Conservation (phyloP, 768 basidiomycete species). For the Calocera viscosa region DNA sequence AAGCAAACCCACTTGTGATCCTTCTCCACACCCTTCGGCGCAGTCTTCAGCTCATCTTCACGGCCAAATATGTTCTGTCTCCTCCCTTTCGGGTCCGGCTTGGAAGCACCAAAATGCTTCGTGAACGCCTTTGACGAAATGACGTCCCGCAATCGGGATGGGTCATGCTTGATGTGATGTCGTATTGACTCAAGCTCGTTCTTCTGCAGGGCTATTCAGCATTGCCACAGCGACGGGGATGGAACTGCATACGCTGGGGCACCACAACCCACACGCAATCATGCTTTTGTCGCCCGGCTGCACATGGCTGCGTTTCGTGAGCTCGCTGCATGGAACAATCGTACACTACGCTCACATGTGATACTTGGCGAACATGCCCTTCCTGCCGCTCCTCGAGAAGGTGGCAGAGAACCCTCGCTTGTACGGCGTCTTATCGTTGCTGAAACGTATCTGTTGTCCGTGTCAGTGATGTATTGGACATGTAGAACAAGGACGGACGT, state of each 20-base stretch:
- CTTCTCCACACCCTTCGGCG: constrained; percentile 83
- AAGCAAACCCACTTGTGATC: constrained; percentile 46
- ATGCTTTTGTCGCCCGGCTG: constrained; percentile 44
- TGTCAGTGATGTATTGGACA: neutral
- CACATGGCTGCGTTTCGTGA: neutral
- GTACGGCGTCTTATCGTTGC: constrained; percentile 93
- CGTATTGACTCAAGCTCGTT: constrained; percentile 69
- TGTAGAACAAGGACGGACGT: constrained; percentile 36
- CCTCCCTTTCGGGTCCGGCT: constrained; percentile 46
- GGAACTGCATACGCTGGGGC: constrained; percentile 35
- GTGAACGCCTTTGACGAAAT: constrained; percentile 64
- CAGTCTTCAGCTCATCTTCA: constrained; percentile 80
- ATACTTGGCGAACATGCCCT: constrained; percentile 79
- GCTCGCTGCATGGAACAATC: neutral
- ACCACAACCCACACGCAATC: constrained; percentile 72
- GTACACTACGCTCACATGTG: constrained; percentile 40
- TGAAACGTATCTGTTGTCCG: constrained; percentile 58
- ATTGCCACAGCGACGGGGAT: neutral
- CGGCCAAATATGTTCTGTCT: constrained; percentile 70
- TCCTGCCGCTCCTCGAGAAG: constrained; percentile 79
- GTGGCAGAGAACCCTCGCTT: constrained; percentile 70
- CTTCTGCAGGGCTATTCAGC: constrained; percentile 33
- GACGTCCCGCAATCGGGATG: constrained; percentile 49
- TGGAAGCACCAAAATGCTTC: constrained; percentile 58
- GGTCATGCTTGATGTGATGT: constrained; percentile 51